Evolutionary conservation across 257 asterid species (phyloP).

Genomic region (Solanum pinnatisectum): DNA sequence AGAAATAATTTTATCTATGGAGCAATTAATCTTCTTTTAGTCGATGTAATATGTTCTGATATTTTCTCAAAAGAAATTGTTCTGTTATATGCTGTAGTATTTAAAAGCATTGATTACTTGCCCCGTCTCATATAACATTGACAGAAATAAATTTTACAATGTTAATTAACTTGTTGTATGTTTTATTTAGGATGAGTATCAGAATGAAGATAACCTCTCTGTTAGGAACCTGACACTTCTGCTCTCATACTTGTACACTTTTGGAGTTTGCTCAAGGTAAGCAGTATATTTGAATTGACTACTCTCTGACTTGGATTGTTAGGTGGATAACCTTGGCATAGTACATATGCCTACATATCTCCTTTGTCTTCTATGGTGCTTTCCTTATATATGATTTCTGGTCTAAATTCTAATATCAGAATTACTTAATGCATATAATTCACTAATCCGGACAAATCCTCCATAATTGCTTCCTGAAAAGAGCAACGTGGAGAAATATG

Average conservation of each 20-base stretch:
- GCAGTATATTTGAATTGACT: constrained; percentile 2
- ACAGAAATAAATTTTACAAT: neutral
- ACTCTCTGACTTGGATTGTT: neutral
- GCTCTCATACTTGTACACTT: constrained; percentile 61
- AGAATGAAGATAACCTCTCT: constrained; percentile 79
- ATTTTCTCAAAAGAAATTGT: neutral
- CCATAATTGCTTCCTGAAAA: neutral
- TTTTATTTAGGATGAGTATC: constrained; percentile 67
- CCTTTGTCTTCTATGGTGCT: neutral
- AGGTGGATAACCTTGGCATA: neutral
- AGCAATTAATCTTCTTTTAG: neutral
- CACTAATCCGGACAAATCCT: neutral
- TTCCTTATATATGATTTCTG: neutral
- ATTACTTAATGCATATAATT: neutral
- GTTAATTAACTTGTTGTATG: constrained; percentile 2
- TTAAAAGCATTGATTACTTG: neutral
- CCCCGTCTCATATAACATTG: neutral
- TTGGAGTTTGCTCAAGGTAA: constrained; percentile 89
- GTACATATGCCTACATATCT: neutral
- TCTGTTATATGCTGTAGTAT: neutral
- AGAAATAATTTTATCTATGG: neutral
- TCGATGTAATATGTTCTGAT: neutral
- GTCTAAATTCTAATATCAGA: neutral
- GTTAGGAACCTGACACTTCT: constrained; percentile 77
- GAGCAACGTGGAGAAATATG: neutral